These are phyloP conservation scores for Cladosporium sp. DNA, from an alignment of 2,329 filamentous ascomycete species.

Conservation along the genomic window DNA sequence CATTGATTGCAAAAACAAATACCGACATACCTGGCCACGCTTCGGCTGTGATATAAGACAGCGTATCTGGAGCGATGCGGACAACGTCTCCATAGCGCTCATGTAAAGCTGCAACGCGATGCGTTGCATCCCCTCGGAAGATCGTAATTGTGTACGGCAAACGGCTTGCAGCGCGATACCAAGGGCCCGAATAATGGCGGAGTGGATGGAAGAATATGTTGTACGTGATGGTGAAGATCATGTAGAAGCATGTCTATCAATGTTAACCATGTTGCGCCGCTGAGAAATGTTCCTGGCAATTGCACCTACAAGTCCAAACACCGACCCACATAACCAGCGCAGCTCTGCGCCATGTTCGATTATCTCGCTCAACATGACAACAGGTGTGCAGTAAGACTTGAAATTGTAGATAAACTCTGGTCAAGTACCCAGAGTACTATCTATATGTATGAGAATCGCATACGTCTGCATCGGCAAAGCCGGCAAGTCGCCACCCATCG, in stretches of 20 bases:
- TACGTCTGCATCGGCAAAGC: no score
- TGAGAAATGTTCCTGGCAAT: neutral
- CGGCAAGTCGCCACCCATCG: neutral
- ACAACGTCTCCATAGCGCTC: conserved; percentile 40
- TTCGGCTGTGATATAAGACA: neutral
- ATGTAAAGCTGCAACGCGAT: conserved; percentile 33
- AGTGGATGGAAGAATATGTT: conserved; percentile 49
- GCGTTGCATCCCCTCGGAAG: conserved; percentile 25
- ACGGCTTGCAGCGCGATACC: conserved; percentile 26
- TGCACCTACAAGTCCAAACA: neutral
- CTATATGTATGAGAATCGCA: neutral
- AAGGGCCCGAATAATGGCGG: conserved; percentile 47
- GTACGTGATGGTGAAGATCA: conserved; percentile 35
- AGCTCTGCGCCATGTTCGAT: neutral
- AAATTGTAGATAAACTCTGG: neutral
- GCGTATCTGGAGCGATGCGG: conserved; percentile 32
- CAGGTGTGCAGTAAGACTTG: neutral
- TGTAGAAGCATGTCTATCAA: neutral
- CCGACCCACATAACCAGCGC: neutral
- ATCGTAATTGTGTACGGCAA: conserved; percentile 25
- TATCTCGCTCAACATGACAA: neutral
- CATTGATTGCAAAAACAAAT: neutral
- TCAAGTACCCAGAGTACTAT: neutral
- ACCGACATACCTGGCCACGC: neutral
- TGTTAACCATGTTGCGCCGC: neutral